Conservation (phyloP, 1,139 yeast genomes). For the Lodderomyces orthopsilosis region DNA sequence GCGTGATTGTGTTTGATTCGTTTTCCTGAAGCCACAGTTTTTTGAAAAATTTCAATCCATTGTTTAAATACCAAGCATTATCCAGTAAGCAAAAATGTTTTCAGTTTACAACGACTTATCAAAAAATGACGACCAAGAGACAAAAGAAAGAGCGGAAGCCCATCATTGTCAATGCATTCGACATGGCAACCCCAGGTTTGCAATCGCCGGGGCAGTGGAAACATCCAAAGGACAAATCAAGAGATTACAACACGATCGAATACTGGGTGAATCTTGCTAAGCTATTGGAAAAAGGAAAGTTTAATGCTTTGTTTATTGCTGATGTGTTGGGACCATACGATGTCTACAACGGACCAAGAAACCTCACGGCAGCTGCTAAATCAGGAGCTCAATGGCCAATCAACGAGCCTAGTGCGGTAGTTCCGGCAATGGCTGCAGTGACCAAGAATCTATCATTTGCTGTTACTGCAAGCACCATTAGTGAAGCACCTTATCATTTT, state of each 20-base stretch:
- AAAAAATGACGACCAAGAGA: constrained; percentile 14
- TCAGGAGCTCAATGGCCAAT: constrained; percentile 44
- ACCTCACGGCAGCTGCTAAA: constrained; percentile 32
- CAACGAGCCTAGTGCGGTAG: constrained; percentile 39
- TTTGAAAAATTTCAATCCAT: no score
- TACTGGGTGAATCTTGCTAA: constrained; percentile 47
- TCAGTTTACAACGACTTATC: constrained; percentile 15
- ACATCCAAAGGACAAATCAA: constrained; percentile 38
- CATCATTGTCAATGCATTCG: constrained; percentile 38
- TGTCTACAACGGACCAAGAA: constrained; percentile 37
- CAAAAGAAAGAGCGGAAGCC: constrained; percentile 18
- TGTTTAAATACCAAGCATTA: no score
- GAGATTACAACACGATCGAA: constrained; percentile 34
- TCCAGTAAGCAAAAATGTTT: no score
- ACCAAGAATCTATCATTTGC: constrained; percentile 40
- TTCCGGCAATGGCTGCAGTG: constrained; percentile 41
- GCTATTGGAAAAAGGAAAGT: constrained; percentile 41
- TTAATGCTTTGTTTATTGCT: constrained; percentile 44
- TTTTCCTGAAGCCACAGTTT: constrained; percentile 1
- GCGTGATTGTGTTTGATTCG: no score
- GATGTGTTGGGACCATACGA: constrained; percentile 45
- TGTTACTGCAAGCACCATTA: constrained; percentile 40
- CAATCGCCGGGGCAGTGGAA: constrained; percentile 41
- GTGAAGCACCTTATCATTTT: constrained; percentile 45
- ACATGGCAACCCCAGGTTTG: constrained; percentile 35